Evolutionary conservation across 1,284 basidiomycete species (phyloP).

Genomic region (Ceratobasidium theobromae): DNA sequence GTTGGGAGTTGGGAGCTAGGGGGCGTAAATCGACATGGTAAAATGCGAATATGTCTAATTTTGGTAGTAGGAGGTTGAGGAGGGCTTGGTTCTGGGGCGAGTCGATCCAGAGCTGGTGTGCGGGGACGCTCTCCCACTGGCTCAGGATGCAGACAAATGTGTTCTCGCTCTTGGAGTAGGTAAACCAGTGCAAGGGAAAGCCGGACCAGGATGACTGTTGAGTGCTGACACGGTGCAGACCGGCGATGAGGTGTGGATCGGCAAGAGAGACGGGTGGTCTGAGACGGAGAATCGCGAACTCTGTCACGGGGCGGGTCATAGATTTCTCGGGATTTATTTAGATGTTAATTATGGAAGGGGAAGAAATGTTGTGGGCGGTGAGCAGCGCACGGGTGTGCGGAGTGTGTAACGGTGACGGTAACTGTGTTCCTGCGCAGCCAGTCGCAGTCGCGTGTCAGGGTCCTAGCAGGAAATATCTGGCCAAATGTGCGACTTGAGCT

Average conservation of each 20-base stretch:
- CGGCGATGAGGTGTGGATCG: neutral
- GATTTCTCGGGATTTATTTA: too few relatives aligned
- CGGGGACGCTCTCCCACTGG: conserved; percentile 14
- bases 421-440: neutral
- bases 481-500: neutral
- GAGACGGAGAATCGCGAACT: conserved; percentile 9
- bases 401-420: neutral
- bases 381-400: neutral
- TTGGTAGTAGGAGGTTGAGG: conserved; percentile 1
- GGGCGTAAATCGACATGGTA: conserved; percentile 15
- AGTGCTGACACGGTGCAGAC: conserved; percentile 5
- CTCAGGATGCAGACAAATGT: conserved; percentile 22
- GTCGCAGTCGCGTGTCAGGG: neutral
- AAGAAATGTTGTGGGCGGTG: neutral
- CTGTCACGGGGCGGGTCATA: conserved; percentile 7
- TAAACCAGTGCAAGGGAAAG: conserved; percentile 25
- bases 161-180: neutral
- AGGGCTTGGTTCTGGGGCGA: conserved; percentile 18
- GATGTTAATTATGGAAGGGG: too few relatives aligned
- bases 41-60: conserved; percentile 6
- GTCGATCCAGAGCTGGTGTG: conserved; percentile 26
- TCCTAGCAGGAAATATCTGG: neutral
- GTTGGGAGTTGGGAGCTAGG: neutral
- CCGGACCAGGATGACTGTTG: conserved; percentile 22
- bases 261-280: neutral